Evolutionary conservation across 441 rosid species (phyloP).

Genomic region (Theobroma grandiflorum): DNA sequence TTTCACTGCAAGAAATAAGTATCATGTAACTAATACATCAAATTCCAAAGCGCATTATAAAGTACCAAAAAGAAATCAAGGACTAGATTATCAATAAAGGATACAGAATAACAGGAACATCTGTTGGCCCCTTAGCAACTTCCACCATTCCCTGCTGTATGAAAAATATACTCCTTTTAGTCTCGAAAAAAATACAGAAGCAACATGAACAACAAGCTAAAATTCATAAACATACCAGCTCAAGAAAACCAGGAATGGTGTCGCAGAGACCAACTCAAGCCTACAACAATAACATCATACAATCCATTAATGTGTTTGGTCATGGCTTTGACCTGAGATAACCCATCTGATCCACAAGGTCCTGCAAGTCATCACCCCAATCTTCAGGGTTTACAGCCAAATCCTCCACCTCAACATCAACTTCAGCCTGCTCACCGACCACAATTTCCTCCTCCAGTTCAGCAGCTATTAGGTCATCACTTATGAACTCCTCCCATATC

Average conservation of each 20-base stretch:
- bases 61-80: not conserved
- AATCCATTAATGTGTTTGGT: conserved; percentile 29
- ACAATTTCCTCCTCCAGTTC: conserved; percentile 43
- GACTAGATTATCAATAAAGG: conserved; percentile 27
- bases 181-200: not conserved
- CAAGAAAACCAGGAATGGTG: conserved; percentile 34
- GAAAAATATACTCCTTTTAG: conserved; percentile 27
- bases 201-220: conserved; percentile 9
- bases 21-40: not conserved
- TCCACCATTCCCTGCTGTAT: conserved; percentile 43
- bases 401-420: conserved; percentile 63
- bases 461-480: conserved; percentile 42
- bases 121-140: conserved; percentile 46
- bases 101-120: conserved; percentile 42
- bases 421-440: conserved; percentile 39
- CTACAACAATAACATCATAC: conserved; percentile 6
- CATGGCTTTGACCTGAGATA: conserved; percentile 59
- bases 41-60: not conserved
- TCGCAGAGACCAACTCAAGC: conserved; percentile 45
- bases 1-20: not conserved
- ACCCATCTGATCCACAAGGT: conserved; percentile 73
- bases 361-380: conserved; percentile 56
- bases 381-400: conserved; percentile 46
- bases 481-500: conserved; percentile 56
- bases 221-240: conserved; percentile 34